Base-by-base conservation (phyloP, 2,329 filamentous ascomycete species). In the Microsporum ferrugineum region DNA sequence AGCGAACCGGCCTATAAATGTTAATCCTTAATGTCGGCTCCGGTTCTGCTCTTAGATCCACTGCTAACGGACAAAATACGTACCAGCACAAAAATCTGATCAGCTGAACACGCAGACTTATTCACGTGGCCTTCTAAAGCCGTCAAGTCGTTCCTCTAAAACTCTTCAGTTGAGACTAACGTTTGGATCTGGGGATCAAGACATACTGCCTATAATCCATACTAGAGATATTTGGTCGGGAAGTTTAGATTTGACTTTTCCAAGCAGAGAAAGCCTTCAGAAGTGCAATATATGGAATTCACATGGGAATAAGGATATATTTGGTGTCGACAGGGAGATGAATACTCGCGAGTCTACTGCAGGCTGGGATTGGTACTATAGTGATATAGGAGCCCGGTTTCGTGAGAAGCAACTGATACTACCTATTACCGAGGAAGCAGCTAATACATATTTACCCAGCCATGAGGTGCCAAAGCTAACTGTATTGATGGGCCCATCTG, bases 311-410 rank as follows among this genome's bases (percentile, higher is more conserved):
- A 75, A 65, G 61, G 71, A 63, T 55, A 77, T 75, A 10, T 77
- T 77, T 66, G 80, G 76, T 17, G 70, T 76, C 61, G 68, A 72
- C 2, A 70, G 73, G 23, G 74, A 74, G 43, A 71, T 74, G 31
- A 63, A 77, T 43, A 68, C 74, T 58, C 72, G 69, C 43, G 81
- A 84, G 65, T 70, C 73, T n/a, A 75, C 72, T 1, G 65, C 68
- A 5, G 75, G 75, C 17, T 82, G 79, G 77, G 72, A 77, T 55
- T 85, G 82, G 83, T 84, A 82, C 66, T 73, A 76, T 58, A 67
- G 74, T 7, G 71, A 72, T 27, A 74, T 77, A 31, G 73, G 73
- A 47, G 68, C 71, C 10, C 64, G 58, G 1, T 82, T 84, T 61
- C 66, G 68, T 5, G 67, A 68, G 57, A 72, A 69, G 14, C 82